A percentile compares a stretch with the other conserved stretches of the same genome.
These are phyloP conservation scores for Litchi chinensis DNA, from an alignment of 345 rosid genomes.

Conservation along the genomic window DNA sequence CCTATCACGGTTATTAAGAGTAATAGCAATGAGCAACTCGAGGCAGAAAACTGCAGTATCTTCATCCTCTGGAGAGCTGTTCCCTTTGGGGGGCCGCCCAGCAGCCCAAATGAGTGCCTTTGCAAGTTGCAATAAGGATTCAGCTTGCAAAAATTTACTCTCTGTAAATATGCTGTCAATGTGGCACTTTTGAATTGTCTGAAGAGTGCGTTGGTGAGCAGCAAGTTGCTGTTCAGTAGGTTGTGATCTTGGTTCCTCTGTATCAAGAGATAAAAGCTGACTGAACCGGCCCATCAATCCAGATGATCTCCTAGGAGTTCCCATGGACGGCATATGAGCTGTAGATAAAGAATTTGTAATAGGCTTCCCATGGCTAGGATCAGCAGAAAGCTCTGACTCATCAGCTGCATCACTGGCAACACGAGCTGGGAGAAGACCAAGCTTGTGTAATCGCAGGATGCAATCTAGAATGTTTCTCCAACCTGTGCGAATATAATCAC, in stretches of 20 bases:
- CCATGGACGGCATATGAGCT: conserved; percentile 74
- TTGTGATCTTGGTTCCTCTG: conserved; percentile 97
- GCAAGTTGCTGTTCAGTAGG: conserved; percentile 99
- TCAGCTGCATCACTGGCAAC: conserved; percentile 98
- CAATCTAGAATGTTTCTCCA: conserved; percentile 99
- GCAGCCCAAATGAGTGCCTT: conserved; percentile 97
- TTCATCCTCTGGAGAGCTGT: conserved; percentile 91
- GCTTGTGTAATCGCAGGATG: conserved; percentile 89
- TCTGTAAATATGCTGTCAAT: conserved; percentile 96
- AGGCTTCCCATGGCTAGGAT: conserved; percentile 84
- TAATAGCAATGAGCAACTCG: conserved; percentile 92
- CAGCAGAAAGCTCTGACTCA: conserved; percentile 85
- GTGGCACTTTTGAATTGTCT: conserved; percentile 96
- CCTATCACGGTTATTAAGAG: conserved; percentile 94
- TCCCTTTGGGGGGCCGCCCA: conserved; percentile 95
- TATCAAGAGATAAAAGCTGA: conserved; percentile 96
- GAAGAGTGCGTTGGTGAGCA: conserved; percentile 95
- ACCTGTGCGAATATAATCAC: conserved; percentile 90
- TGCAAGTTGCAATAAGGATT: conserved; percentile 88
- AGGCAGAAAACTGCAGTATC: conserved; percentile 99
- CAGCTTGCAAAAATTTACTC: conserved; percentile 97
- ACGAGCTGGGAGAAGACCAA: conserved; percentile 98
- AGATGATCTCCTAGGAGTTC: conserved; percentile 95
- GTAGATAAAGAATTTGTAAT: conserved; percentile 72
- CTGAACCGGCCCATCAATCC: conserved; percentile 99